Conservation (phyloP, 176 grass and related monocot species). For the Olyra latifolia region DNA sequence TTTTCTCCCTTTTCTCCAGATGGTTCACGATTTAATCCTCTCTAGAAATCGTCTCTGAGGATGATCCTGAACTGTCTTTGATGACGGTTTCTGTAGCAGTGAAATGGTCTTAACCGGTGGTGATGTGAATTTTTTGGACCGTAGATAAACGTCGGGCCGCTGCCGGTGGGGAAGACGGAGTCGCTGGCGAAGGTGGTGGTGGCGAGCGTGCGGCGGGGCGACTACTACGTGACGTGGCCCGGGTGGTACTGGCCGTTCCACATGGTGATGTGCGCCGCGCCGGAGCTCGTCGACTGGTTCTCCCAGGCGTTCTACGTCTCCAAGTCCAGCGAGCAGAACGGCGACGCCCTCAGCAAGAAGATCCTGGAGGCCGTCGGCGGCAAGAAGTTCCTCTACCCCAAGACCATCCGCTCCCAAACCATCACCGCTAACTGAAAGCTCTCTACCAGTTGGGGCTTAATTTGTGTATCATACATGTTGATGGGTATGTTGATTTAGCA, state of each 20-base stretch:
- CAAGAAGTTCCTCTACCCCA: constrained; percentile 57
- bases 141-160: constrained; percentile 60
- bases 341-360: constrained; percentile 59
- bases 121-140: too few species aligned
- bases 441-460: not conserved
- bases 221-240: constrained; percentile 70
- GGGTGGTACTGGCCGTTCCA: constrained; percentile 87
- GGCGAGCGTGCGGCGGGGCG: constrained; percentile 57
- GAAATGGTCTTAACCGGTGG: too few species aligned
- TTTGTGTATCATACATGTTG: not conserved
- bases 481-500: not conserved
- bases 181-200: constrained; percentile 60
- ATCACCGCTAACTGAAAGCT: not conserved
- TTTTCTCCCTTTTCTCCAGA: too few species aligned
- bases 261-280: constrained; percentile 77
- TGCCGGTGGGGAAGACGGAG: constrained; percentile 71
- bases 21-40: too few species aligned
- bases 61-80: too few species aligned
- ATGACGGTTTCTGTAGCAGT: too few species aligned
- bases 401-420: constrained; percentile 37
- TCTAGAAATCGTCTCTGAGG: too few species aligned
- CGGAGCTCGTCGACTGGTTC: constrained; percentile 73
- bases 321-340: constrained; percentile 34
- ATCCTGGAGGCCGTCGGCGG: constrained; percentile 62
- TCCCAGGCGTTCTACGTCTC: constrained; percentile 64